Base-by-base conservation (phyloP, 495 filamentous ascomycete genomes). In the Ramalina intermedia region DNA sequence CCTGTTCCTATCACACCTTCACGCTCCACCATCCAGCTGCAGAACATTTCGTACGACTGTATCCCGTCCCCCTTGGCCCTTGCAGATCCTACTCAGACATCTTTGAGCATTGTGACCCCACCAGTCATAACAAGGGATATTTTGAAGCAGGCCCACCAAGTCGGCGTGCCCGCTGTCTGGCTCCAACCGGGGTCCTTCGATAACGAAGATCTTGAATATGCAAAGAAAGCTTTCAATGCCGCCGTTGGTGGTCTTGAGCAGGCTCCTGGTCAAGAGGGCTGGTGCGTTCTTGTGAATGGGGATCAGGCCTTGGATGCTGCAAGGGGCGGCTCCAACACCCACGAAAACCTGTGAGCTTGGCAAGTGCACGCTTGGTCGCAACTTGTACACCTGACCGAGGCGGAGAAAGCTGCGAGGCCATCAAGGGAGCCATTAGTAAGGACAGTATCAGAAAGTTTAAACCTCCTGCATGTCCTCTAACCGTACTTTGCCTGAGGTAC, bases 271-370 rank as follows among this genome's bases (percentile, higher is more conserved):
- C 65, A 71, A 36, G 85, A 93, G 65, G 89, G 88, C 3, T 93
- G 85, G 82, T 95, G 89, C 65, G 85, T 96, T 33, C 64, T 95
- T 46, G 87, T 94, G 12, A 85, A 94, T 70, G 89, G 89, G 1
- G 87, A 93, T 56, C 66, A 69, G 51, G 82, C 76, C 42, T 56
- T 89, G 58, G 69, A 72, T 50, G 67, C 65, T 33, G 83, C 80
- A 33, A 81, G 77, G 47, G 65, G 71, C 7, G 6, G 16, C n/a
- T 27, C 21, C 26, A 35, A 37, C 2, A 47, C 1, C 14, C 26
- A 17, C 16, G n/a, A 27, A 35, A 37, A 23, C 3, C 44, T 44
- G 4, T 44, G 18, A 44, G 5, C 7, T 33, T 13, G 7, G 12
- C 12, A 33, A 7, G 29, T 33, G 29, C 29, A 33, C 5, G 2